Base-by-base conservation (phyloP, 495 filamentous ascomycete genomes). In the Penicillium coffeae region DNA sequence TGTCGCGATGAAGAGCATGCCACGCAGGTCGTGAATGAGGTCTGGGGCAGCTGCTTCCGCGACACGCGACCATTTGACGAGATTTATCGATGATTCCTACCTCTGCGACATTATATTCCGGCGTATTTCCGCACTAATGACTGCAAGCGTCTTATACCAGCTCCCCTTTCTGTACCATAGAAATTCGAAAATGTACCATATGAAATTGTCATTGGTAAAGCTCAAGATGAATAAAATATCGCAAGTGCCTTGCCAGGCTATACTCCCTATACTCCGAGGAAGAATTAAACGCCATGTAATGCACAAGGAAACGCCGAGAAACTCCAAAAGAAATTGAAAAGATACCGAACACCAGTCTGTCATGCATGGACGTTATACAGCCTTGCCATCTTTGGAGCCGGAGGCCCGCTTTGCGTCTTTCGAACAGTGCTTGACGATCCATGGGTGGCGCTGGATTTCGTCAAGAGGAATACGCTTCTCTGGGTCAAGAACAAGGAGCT, bases 41-140 rank as follows among this genome's bases (percentile, higher is more conserved):
- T 97, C 21, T 98, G 91, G 88, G 90, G 96, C 55, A 95, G 90
- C 55, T 97, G 94, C 68, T 97, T 95, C 60, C 70, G 79, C 27
- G 93, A 98, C 66, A 96, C 90, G 3, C 74, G 94, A 52, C 93
- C 93, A 8, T 98, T 98, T 68, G 89, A 96, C 67, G 90, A 95
- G 59, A 90, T 98, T 25, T 98, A 95, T 65, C 82, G 89, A 71
- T 98, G 68, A 86, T 57, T 58, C 50, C 45, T 38, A 37, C 43
- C 49, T 10, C 30, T 13, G n/a, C 18, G n/a, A n/a, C n/a, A n/a
- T 14, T 50, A 36, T 33, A 30, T 21, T 36, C 12, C 22, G 13
- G 16, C 34, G n/a, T 42, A 39, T 38, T 25, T 20, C 25, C 13
- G 12, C 27, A 16, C 54, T 10, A 56, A 38, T 45, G 38, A 42